phyloP scores from a whole-genome alignment of 179 eudicot genomes.

The Carnegiea gigantea region DNA sequence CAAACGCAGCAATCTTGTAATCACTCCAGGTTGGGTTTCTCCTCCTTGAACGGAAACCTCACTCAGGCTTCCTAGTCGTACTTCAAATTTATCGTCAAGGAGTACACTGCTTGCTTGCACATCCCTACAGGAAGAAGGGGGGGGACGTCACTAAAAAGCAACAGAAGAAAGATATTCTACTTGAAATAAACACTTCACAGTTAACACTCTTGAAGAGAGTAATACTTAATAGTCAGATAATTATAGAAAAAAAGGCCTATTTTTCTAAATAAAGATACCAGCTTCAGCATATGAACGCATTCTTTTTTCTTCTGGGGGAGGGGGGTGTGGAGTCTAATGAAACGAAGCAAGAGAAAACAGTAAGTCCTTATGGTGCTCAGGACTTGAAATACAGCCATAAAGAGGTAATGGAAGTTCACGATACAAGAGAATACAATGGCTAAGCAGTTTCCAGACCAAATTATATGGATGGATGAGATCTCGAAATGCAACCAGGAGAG shows the following conservation, averaged over 20 bases:
- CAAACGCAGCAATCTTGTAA: conserved; percentile 63
- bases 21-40: conserved; percentile 55
- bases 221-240: not conserved
- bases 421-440: not conserved
- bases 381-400: not conserved
- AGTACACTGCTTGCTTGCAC: conserved; percentile 90
- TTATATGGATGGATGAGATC: not conserved
- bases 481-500: not conserved
- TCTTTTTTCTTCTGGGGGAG: not conserved
- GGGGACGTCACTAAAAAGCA: not conserved
- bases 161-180: too few species aligned
- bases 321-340: not conserved
- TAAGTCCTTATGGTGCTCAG: not conserved
- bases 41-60: conserved; percentile 59
- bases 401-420: too few species aligned
- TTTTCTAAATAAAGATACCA: not conserved
- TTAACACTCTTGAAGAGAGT: not conserved
- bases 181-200: too few species aligned
- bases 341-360: not conserved
- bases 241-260: not conserved
- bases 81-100: conserved; percentile 92
- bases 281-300: not conserved
- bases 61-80: conserved; percentile 82
- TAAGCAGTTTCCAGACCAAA: not conserved
- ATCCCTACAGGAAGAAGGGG: conserved; percentile 47